Evolutionary conservation across 164 flowering plant species (phyloP), one percentile per base, ranked within the genome.

Genomic region (Saururus chinensis): DNA sequence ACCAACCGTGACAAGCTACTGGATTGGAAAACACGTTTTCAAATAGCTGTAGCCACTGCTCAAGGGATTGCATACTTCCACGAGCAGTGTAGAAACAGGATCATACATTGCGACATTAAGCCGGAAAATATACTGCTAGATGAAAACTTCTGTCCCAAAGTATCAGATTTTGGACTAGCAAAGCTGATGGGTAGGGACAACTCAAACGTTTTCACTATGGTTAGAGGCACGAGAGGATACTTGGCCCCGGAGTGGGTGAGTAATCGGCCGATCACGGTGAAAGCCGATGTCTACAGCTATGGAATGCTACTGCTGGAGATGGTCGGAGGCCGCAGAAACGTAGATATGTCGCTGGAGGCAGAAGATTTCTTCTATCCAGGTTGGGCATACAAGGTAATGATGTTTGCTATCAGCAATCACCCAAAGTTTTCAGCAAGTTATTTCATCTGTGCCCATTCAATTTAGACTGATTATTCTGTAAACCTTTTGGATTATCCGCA

Each of bases 241-340:
- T 71, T 93, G 60, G 97, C 97, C 42, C 97, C 99, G 0, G 99
- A 93, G 40, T 93, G 97, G 99, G 74, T 93, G 53, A 89, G 89
- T 64, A 88, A 90, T 57, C 81, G 95, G 9, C 95, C 99, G 11
- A 81, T 93, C 14, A 93, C 99, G 5, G 96, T 90, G 1, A 90
- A 88, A 70, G 99, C 97, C 9, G 97, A 93, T 60, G 95, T 88
- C 23, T 93, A 86, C 63, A 93, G 99, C 59, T 90, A 84, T 60
- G 99, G 99, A 41, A 90, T 93, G 99, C 88, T 93, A 60, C 86
- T 93, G 41, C 62, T 93, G 48, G 99, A 93, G 78, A 90, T 93
- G 23, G 66, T 93, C 35, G 96, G 97, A 21, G 98, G 98, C 20
- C 71, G 96, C 60, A 82, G 99, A 74, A 93, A 88, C 71, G 82